Evolutionary conservation across 2,329 filamentous ascomycete genomes (phyloP), one percentile per base, ranked within the genome.

Genomic region (Chaetomium olivaceum): DNA sequence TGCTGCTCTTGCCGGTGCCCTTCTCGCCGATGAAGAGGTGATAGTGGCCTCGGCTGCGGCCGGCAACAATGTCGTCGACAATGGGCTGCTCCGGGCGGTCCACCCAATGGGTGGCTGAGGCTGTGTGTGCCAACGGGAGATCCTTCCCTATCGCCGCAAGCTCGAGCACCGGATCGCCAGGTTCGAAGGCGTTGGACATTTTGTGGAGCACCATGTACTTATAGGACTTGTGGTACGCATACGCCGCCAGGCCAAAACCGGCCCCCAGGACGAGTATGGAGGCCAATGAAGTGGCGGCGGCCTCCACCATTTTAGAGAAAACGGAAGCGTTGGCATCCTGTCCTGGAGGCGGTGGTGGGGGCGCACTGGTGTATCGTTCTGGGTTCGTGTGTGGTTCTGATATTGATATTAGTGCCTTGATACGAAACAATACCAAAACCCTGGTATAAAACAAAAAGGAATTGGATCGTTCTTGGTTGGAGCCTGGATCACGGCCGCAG

Each of bases 1-100:
- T 98, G 71, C 91, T 96, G 67, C 91, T 96, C 81, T 99, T 99
- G 7, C 95, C 95, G 0, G 92, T 96, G 5, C 95, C 95, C 79
- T 99, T 98, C 75, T 98, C 95, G 54, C 95, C 95, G 56, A 98
- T 88, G 2, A 99, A 82, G 2, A 99, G 84, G 77, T 95, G 91
- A 74, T 99, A 99, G 74, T 96, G 93, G 12, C 95, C 95, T 55
- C 82, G 82, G 31, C 87, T 82, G 2, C 82, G 79, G 1, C 95
- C 95, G 57, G 84, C 80, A 27, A 99, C 85, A 69, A 99, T 97
- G n/a, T 80, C 81, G 76, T 99, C 90, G 68, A 99, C 89, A 66
- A 84, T 87, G 4, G 80, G 77, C 76, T 99, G 95, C 80, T 99
- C 94, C 16, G 90, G 87, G 31, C 94, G 89, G 69, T 86, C 78